A percentile compares a stretch with the other conserved stretches of the same genome.
These are phyloP conservation scores for Phlebopus sp. DNA, from an alignment of 1,284 basidiomycete species.

Conservation along the genomic window DNA sequence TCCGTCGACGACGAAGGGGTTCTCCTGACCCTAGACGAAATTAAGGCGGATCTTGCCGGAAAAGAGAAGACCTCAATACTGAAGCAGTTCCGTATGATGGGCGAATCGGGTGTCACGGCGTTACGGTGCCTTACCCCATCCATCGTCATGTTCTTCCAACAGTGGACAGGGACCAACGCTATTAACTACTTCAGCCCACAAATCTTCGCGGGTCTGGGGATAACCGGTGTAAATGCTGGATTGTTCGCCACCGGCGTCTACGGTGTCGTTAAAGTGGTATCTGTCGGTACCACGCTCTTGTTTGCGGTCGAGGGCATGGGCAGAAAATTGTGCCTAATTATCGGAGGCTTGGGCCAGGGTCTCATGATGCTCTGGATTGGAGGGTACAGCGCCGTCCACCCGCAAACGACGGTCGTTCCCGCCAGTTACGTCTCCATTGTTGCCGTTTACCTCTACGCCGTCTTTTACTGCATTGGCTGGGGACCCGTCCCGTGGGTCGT, in stretches of 20 bases:
- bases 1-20: slow-evolving; percentile 41
- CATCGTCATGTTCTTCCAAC: slow-evolving; percentile 54
- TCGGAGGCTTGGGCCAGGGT: slow-evolving; percentile 45
- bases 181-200: slow-evolving; percentile 56
- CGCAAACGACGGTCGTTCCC: slow-evolving; percentile 32
- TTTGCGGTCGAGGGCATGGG: slow-evolving; percentile 46
- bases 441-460: slow-evolving; percentile 48
- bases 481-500: slow-evolving; percentile 43
- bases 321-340: slow-evolving; percentile 44
- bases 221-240: slow-evolving; percentile 46
- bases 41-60: slow-evolving; percentile 48
- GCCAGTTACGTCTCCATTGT: slow-evolving; percentile 49
- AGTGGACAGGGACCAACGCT: slow-evolving; percentile 60
- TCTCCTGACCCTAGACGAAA: slow-evolving; percentile 46
- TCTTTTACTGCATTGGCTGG: slow-evolving; percentile 45
- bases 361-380: slow-evolving; percentile 51
- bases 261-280: slow-evolving; percentile 55
- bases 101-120: slow-evolving; percentile 41
- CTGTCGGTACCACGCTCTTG: slow-evolving; percentile 38
- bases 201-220: slow-evolving; percentile 53
- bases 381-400: slow-evolving; percentile 42
- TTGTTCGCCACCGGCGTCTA: slow-evolving; percentile 64
- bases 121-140: slow-evolving; percentile 51
- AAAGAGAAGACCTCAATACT: slow-evolving; percentile 36
- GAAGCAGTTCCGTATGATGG: slow-evolving; percentile 43